phyloP scores from a whole-genome alignment of 345 rosid genomes.

The Bruguiera sexangula region DNA sequence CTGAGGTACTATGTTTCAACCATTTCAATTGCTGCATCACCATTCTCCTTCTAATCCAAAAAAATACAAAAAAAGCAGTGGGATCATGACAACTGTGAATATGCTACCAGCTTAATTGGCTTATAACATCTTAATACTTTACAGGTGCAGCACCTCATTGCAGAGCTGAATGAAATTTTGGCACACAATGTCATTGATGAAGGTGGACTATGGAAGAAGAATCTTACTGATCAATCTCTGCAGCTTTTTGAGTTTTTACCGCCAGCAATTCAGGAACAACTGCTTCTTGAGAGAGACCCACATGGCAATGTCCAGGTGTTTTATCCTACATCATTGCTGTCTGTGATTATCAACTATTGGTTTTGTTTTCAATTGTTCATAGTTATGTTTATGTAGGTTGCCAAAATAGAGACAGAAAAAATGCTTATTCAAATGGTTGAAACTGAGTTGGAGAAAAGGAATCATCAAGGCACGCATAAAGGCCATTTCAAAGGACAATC shows the following conservation, averaged over 20 bases:
- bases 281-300: constrained; percentile 98
- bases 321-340: not conserved
- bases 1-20: constrained; percentile 54
- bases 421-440: constrained; percentile 99
- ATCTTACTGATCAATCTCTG: constrained; percentile 55
- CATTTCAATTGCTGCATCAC: not conserved
- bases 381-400: constrained; percentile 48
- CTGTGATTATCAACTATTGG: constrained; percentile 8
- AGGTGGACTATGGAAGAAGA: constrained; percentile 75
- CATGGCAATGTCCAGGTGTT: constrained; percentile 98
- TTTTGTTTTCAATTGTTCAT: not conserved
- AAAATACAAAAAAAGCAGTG: not conserved
- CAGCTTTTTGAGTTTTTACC: constrained; percentile 86
- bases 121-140: constrained; percentile 5
- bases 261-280: constrained; percentile 79
- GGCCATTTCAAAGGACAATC: constrained; percentile 76
- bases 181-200: constrained; percentile 78
- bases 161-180: constrained; percentile 86
- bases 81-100: not conserved
- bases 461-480: constrained; percentile 58
- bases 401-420: constrained; percentile 96
- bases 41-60: not conserved
- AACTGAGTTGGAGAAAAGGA: constrained; percentile 83
- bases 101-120: not conserved
- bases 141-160: constrained; percentile 87